These are phyloP conservation scores for Termitomyces sp. DNA, from an alignment of 768 basidiomycete species.

Conservation along the genomic window DNA sequence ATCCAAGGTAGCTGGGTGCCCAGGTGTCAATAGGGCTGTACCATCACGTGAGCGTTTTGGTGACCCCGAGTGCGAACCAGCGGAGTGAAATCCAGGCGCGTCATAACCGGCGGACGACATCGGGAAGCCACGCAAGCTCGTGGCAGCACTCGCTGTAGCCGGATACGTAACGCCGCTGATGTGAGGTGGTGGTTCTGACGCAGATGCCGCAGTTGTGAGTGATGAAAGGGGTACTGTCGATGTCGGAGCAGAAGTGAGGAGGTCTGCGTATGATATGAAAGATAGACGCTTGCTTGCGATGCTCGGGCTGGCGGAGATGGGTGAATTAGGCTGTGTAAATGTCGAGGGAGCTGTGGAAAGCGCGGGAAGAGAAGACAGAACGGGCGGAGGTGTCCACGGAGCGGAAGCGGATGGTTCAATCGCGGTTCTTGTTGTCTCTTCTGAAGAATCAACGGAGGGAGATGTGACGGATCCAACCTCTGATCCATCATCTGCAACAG, in stretches of 20 bases:
- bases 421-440: constrained; percentile 5
- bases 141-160: constrained; percentile 19
- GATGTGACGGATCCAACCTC: constrained; percentile 14
- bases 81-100: constrained; percentile 1
- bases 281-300: constrained; percentile 69
- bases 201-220: constrained; percentile 59
- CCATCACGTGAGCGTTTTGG: not conserved
- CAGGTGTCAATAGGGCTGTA: not conserved
- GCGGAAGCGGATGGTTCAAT: not conserved
- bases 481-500: constrained; percentile 32
- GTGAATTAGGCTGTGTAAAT: constrained; percentile 20
- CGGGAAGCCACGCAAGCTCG: constrained; percentile 23
- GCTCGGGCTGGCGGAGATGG: constrained; percentile 34
- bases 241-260: constrained; percentile 74
- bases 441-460: constrained; percentile 10
- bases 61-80: not conserved
- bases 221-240: constrained; percentile 68
- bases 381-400: not conserved
- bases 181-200: constrained; percentile 68
- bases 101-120: constrained; percentile 1
- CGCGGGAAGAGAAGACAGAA: constrained; percentile 16
- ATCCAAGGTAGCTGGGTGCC: constrained; percentile 30
- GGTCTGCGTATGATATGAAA: constrained; percentile 86
- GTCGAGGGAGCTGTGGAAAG: constrained; percentile 16
- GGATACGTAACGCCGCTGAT: constrained; percentile 54